Percentiles rank a stretch among this genome's conserved stretches.
These are phyloP conservation scores for Stagonosporopsis rhizophila DNA, from an alignment of 2,329 filamentous ascomycete genomes.

Conservation along the genomic window DNA sequence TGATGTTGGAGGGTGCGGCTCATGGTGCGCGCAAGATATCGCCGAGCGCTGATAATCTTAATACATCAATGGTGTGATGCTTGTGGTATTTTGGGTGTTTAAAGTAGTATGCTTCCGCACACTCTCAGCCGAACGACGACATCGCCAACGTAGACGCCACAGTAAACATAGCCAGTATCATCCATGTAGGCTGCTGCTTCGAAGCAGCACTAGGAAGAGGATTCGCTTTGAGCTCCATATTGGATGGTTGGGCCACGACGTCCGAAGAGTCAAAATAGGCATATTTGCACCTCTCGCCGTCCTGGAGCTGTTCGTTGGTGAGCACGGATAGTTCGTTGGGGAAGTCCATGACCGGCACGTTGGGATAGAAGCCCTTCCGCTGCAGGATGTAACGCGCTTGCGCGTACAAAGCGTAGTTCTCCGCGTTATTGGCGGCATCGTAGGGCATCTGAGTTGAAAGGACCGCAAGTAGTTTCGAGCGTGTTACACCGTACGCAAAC, in stretches of 20 bases:
- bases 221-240: constrained; percentile 28
- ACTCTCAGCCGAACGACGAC: constrained; percentile 25
- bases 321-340: constrained; percentile 40
- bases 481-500: constrained; percentile 44
- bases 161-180: constrained; percentile 8
- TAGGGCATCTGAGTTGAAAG: constrained; percentile 43
- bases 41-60: background rate
- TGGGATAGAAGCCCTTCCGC: constrained; percentile 40
- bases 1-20: background rate
- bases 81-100: background rate
- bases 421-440: constrained; percentile 44
- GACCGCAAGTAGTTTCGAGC: constrained; percentile 41
- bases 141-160: constrained; percentile 15
- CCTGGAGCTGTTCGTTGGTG: constrained; percentile 43
- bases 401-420: constrained; percentile 46
- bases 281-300: constrained; percentile 38
- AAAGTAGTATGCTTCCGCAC: background rate
- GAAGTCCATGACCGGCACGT: constrained; percentile 41
- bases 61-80: background rate
- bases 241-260: constrained; percentile 28
- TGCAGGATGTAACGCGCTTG: constrained; percentile 41
- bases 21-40: background rate
- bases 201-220: constrained; percentile 32
- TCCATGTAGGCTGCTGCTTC: constrained; percentile 9
- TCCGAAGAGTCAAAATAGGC: constrained; percentile 41